Base-by-base conservation (phyloP, 2,329 filamentous ascomycete species). In the Pyricularia sp. region DNA sequence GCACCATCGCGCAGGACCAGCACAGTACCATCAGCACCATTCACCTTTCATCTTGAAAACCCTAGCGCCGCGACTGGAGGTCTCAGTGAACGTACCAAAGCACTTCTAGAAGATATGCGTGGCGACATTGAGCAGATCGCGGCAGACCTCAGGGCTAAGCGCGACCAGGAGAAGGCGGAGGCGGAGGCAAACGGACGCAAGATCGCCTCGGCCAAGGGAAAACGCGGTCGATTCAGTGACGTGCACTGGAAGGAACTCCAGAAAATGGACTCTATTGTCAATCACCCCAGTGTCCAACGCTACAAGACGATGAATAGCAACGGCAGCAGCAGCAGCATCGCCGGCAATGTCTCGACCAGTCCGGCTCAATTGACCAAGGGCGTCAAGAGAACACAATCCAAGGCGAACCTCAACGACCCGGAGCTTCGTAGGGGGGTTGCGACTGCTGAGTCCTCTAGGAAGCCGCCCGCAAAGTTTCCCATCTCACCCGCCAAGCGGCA, bases 191-290 rank as follows among this genome's bases (percentile, higher is more conserved):
- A 83, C 59, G 75, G 72, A 17, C 90, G 94, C 72, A 92, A 89
- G 78, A 91, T 97, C 75, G 94, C 91, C 7, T 88, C 88, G 72
- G 88, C 94, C 14, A 96, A 90, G 80, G 89, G 92, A 73, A 94
- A 90, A 77, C 85, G 88, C 67, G 83, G 89, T 66, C 90, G 94
- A 64, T 98, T 90, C 80, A 97, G 92, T 76, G 90, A 93, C 71
- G 89, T 87, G 55, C 94, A 98, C 77, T 91, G 92, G 86, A 88
- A 90, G 66, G 87, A 94, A 75, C 97, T 98, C 81, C 92, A 92
- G 80, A 98, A 97, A 83, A 97, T 98, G 94, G 93, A 97, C 77
- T 97, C 94, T 1, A 97, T 98, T 75, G 92, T 88, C 63, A 90
- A 90, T 71, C 94, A 97, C 77, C 85, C 93, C 10, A 97, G 94